A percentile compares a stretch with the other conserved stretches of the same genome.
Evolutionary conservation across 805 yeast genomes (phyloP).

Genomic region (Lipomyces spencermartinsiae): DNA sequence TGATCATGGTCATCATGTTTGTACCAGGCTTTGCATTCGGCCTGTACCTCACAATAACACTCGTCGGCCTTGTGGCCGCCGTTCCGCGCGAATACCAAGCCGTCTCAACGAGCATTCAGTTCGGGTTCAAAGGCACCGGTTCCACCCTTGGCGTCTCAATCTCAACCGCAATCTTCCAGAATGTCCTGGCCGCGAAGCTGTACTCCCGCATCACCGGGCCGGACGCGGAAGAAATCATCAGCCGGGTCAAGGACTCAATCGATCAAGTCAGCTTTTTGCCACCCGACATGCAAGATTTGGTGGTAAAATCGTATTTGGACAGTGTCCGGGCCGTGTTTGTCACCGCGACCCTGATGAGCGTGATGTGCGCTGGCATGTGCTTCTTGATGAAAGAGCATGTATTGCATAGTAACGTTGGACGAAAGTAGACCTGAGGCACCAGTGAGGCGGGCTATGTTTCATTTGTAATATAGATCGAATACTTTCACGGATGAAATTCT

Average conservation of each 20-base stretch:
- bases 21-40: constrained; percentile 66
- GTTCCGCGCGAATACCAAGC: constrained; percentile 68
- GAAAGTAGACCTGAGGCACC: constrained; percentile 6
- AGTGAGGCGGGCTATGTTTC: not conserved
- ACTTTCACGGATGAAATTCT: not conserved
- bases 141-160: constrained; percentile 70
- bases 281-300: constrained; percentile 24
- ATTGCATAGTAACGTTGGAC: constrained; percentile 27
- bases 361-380: constrained; percentile 26
- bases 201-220: constrained; percentile 33
- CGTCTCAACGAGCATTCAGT: constrained; percentile 75
- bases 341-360: constrained; percentile 22
- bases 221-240: constrained; percentile 32
- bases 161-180: constrained; percentile 62
- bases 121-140: constrained; percentile 73
- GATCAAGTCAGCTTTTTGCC: constrained; percentile 23
- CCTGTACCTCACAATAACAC: constrained; percentile 60
- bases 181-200: constrained; percentile 45
- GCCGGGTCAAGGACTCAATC: constrained; percentile 27
- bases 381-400: constrained; percentile 36
- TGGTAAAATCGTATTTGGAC: constrained; percentile 27
- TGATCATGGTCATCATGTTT: constrained; percentile 42
- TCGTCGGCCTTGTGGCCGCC: constrained; percentile 68
- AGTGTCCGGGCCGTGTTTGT: constrained; percentile 28
- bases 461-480: not conserved